Conservation (phyloP, 2,329 filamentous ascomycete genomes). For the Lasiodiplodia sp. region DNA sequence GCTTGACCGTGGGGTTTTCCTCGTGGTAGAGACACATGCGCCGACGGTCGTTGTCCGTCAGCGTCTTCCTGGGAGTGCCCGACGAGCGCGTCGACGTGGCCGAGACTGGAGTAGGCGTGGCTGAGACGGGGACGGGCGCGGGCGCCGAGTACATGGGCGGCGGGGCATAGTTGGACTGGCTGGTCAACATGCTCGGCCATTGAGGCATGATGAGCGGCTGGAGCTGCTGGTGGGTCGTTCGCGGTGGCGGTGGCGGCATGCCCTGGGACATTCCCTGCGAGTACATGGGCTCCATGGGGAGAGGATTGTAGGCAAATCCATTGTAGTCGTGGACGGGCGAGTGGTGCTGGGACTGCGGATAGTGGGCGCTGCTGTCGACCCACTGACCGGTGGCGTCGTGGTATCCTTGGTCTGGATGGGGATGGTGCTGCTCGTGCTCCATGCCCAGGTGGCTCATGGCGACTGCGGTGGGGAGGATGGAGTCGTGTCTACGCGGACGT, state of each 20-base stretch:
- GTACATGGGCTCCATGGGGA: constrained; percentile 51
- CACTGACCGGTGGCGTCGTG: constrained; percentile 45
- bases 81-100: constrained; percentile 51
- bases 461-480: constrained; percentile 32
- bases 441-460: constrained; percentile 52
- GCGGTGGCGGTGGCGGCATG: constrained; percentile 48
- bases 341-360: constrained; percentile 46
- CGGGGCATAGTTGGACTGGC: constrained; percentile 50
- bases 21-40: constrained; percentile 94
- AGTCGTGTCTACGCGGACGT: constrained; percentile 36
- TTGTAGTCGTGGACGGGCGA: constrained; percentile 50
- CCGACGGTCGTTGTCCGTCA: constrained; percentile 89
- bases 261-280: constrained; percentile 20
- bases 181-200: constrained; percentile 53
- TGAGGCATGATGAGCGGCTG: constrained; percentile 50
- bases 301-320: constrained; percentile 47
- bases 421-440: constrained; percentile 47
- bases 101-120: constrained; percentile 45
- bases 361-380: constrained; percentile 40
- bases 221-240: constrained; percentile 49
- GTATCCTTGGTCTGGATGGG: constrained; percentile 31
- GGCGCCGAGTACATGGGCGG: constrained; percentile 43
- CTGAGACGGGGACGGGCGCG: constrained; percentile 46
- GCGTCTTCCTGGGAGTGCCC: constrained; percentile 79
- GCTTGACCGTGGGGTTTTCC: constrained; percentile 87